A percentile compares a stretch with the other conserved stretches of the same genome.
phyloP scores from a whole-genome alignment of 441 rosid species.

The Pelargonium cotyledonis region DNA sequence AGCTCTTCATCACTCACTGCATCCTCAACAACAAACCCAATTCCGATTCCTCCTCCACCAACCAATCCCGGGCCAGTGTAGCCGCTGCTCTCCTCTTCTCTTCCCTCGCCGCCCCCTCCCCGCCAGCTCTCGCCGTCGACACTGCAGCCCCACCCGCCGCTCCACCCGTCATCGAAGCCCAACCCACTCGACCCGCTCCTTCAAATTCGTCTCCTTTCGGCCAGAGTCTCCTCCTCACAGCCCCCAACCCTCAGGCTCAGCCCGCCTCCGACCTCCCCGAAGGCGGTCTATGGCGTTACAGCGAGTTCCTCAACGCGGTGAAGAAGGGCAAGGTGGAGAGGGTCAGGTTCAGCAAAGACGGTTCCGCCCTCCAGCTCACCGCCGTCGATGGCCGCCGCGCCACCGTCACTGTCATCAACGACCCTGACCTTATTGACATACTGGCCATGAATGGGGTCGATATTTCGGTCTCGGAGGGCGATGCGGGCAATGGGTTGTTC shows the following conservation, averaged over 20 bases:
- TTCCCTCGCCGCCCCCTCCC: slow-evolving; percentile 31
- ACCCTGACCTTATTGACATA: slow-evolving; percentile 86
- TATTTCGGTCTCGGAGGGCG: slow-evolving; percentile 87
- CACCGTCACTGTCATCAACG: slow-evolving; percentile 68
- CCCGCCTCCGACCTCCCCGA: slow-evolving; percentile 70
- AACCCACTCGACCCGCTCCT: slow-evolving; percentile 37
- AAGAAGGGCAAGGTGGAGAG: slow-evolving; percentile 87
- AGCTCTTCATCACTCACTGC: slow-evolving; percentile 18
- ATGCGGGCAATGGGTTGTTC: slow-evolving; percentile 67
- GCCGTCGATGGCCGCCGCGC: slow-evolving; percentile 91
- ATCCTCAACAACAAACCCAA: slow-evolving; percentile 21
- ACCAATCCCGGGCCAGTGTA: slow-evolving; percentile 42
- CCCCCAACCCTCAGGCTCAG: slow-evolving; percentile 64
- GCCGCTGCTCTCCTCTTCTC: slow-evolving; percentile 49
- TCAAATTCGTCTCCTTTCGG: slow-evolving; percentile 47
- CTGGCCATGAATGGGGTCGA: slow-evolving; percentile 93
- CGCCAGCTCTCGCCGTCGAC: slow-evolving; percentile 57
- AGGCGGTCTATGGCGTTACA: slow-evolving; percentile 88
- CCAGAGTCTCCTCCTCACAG: slow-evolving; percentile 60
- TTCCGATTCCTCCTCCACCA: slow-evolving; percentile 19
- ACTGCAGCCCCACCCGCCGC: slow-evolving; percentile 31
- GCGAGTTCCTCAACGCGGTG: slow-evolving; percentile 84
- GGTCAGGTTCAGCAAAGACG: slow-evolving; percentile 88
- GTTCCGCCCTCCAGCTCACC: slow-evolving; percentile 72
- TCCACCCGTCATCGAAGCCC: slow-evolving; percentile 51